Base-by-base conservation (phyloP, 495 filamentous ascomycete genomes). In the Penicillium desertorum region DNA sequence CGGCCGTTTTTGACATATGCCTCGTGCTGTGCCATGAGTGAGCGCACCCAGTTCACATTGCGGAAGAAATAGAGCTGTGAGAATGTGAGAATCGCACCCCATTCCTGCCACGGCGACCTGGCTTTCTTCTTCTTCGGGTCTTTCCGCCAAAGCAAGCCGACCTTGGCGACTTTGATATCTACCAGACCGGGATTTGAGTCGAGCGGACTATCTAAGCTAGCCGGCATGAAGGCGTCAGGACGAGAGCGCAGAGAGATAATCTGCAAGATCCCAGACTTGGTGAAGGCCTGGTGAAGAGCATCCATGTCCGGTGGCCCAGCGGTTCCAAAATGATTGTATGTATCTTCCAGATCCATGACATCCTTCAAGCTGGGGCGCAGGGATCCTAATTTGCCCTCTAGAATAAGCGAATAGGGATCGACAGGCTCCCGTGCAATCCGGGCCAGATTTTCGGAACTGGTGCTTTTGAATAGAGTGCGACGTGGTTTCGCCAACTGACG, bases 21-120 rank as follows among this genome's bases (percentile, higher is more conserved):
- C 23, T 96, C 91, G 59, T 89, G 81, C 65, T 99, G 94, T 56
- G 88, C 82, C 76, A 97, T 89, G 55, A 99, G 72, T 53, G 79
- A 86, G 66, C 94, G 96, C n/a, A 95, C 84, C 94, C 94, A 98
- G 11, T 81, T 76, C 19, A 90, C 85, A 65, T 98, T 96, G 54
- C 88, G 84, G 75, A 99, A 99, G 74, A 99, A 92, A 71, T 96
- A 98, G 43, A 99, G 81, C 64, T 97, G 93, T 14, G 94, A 93
- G 25, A 92, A 88, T 6, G 94, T 99, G 20, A 99, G 80, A 45
- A 99, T 84, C 32, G 92, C 93, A 45, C 94, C 94, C 94, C 94
- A 99, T 76, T 98, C 94, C 62, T 96, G 91, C 94, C 94, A 99
- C 1, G 94, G 95, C 1, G 92, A 96, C 34, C 95, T 82, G 0